These are phyloP conservation scores for Ustilago lituana DNA, from an alignment of 1,284 basidiomycete species.

Conservation along the genomic window DNA sequence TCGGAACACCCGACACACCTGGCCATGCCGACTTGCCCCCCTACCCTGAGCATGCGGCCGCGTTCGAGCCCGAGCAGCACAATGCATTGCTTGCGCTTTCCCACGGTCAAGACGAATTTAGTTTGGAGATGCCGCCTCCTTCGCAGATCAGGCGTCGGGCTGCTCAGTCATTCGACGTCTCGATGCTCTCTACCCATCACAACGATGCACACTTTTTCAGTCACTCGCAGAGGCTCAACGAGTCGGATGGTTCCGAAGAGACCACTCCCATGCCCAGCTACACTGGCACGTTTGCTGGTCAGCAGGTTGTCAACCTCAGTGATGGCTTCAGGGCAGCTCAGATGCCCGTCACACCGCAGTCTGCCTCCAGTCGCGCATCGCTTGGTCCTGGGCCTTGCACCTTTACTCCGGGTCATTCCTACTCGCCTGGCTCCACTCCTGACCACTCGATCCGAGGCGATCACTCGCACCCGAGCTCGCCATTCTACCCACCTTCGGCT, in stretches of 20 bases:
- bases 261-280: constrained; percentile 52
- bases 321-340: constrained; percentile 38
- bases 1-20: constrained; percentile 34
- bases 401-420: constrained; percentile 43
- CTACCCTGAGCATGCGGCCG: constrained; percentile 17
- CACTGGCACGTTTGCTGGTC: constrained; percentile 43
- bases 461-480: constrained; percentile 32
- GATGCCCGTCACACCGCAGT: constrained; percentile 34
- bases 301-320: constrained; percentile 35
- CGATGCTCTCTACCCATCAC: constrained; percentile 37
- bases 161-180: constrained; percentile 44
- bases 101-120: constrained; percentile 38
- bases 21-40: constrained; percentile 21
- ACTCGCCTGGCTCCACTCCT: constrained; percentile 46
- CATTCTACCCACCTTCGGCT: constrained; percentile 34
- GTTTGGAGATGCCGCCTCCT: constrained; percentile 42
- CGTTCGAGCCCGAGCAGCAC: constrained; percentile 41
- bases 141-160: constrained; percentile 27
- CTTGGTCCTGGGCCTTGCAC: constrained; percentile 30
- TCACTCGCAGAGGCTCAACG: constrained; percentile 19
- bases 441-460: constrained; percentile 40
- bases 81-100: constrained; percentile 40
- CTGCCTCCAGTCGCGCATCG: constrained; percentile 24
- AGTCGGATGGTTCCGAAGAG: constrained; percentile 49
- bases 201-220: constrained; percentile 4